Base-by-base conservation (phyloP, 1,284 basidiomycete species). In the Marasmius tenuissimus region DNA sequence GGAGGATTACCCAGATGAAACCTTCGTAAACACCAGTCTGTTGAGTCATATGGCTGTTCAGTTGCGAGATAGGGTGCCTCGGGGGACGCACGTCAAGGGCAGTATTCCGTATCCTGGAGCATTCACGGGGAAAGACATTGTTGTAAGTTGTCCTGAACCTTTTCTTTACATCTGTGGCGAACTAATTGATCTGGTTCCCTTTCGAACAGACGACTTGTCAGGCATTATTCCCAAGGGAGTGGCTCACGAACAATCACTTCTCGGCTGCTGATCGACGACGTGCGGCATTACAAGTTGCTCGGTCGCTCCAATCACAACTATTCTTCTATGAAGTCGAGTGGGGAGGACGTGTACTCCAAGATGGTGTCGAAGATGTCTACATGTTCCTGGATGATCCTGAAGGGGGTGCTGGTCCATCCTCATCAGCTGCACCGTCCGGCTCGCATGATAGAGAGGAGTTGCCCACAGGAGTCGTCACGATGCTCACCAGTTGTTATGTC, bases 271-370 rank as follows among this genome's bases (percentile, higher is more conserved):
- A 95, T 69, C 83, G 95, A 1, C 85, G 52, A 54, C 33, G 91
- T 35, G 88, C 91, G 14, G 94, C 96, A 2, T 80, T 98, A 10
- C 86, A 89, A 67, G 89, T 97, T 12, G 96, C 96, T 0, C 88
- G 94, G 20, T 92, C 92, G 64, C 80, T 99, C 40, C 96, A 98
- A 69, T 89, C 86, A 64, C 93, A 97, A 73, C 84, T 98, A 5
- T 97, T 96, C 82, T 96, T 98, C 73, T 94, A 97, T 72, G 97
- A 98, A 73, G 96, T 98, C 8, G 96, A 98, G 73, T 97, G 96
- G 93, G 94, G 93, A 39, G 88, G 89, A 60, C 87, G 89, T 27
- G 81, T 89, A 1, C 76, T 98, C 51, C 88, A 91, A 62, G 97
- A 98, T 70, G 91, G 94, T 6, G 91, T 96, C 3, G 96, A 97